Conservation (phyloP, 208 protist species). For the Tritrichomonas foetus region DNA sequence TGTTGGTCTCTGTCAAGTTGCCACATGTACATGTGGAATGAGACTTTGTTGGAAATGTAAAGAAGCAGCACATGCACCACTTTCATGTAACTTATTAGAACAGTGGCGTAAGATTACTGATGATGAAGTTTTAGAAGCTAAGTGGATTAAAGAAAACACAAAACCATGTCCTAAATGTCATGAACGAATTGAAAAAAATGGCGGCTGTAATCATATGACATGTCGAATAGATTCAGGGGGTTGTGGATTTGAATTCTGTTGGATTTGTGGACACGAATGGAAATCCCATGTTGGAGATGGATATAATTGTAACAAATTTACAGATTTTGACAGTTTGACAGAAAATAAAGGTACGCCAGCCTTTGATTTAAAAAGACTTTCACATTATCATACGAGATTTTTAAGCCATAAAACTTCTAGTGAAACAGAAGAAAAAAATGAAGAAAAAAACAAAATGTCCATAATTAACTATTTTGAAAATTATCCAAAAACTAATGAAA, state of each 20-base stretch:
- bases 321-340: neutral
- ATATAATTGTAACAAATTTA: neutral
- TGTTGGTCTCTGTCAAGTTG: neutral
- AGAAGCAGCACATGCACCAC: neutral
- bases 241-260: conserved; percentile 34
- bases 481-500: neutral
- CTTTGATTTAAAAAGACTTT: neutral
- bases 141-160: conserved; percentile 11
- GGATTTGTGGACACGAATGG: conserved; percentile 41
- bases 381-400: neutral
- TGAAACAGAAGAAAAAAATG: neutral
- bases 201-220: conserved; percentile 42
- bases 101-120: neutral
- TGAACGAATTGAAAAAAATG: conserved; percentile 36
- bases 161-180: conserved; percentile 36
- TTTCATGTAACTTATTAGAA: neutral
- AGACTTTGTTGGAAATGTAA: neutral
- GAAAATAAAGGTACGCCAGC: neutral
- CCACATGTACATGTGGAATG: neutral
- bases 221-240: neutral
- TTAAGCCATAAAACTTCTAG: neutral
- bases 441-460: neutral
- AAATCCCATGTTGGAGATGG: neutral
- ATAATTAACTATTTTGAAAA: neutral
- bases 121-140: neutral